Conservation (phyloP, 2,329 filamentous ascomycete genomes). For the Aureobasidium leucospermi region DNA sequence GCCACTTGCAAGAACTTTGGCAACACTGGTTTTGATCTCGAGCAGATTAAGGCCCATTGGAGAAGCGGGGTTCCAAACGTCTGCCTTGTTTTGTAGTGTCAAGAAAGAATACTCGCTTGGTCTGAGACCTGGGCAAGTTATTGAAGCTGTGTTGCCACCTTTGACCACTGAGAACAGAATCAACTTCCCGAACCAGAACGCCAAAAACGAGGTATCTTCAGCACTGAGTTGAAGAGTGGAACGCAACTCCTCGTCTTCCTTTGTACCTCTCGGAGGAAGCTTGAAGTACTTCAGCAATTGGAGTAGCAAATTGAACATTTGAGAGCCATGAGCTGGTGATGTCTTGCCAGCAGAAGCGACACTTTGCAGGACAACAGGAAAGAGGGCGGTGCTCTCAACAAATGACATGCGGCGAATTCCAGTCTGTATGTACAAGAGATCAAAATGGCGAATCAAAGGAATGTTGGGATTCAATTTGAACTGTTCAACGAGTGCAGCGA, state of each 20-base stretch:
- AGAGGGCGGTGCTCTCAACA: slow-evolving; percentile 59
- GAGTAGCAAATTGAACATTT: slow-evolving; percentile 76
- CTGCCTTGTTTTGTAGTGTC: slow-evolving; percentile 57
- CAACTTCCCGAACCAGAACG: slow-evolving; percentile 68
- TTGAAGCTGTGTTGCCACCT: slow-evolving; percentile 24
- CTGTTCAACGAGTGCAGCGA: slow-evolving; percentile 76
- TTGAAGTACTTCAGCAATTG: slow-evolving; percentile 64
- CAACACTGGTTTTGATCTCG: slow-evolving; percentile 61
- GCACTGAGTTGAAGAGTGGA: slow-evolving; percentile 58
- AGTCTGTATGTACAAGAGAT: slow-evolving; percentile 82
- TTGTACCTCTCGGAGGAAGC: slow-evolving; percentile 68
- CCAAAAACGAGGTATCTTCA: slow-evolving; percentile 66
- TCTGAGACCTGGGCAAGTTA: slow-evolving; percentile 54
- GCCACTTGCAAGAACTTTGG: slow-evolving; percentile 71
- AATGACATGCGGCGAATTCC: slow-evolving; percentile 58
- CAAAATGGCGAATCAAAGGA: slow-evolving; percentile 75
- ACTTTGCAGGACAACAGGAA: slow-evolving; percentile 63
- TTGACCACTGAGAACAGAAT: slow-evolving; percentile 53
- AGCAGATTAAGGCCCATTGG: slow-evolving; percentile 58
- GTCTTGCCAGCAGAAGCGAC: slow-evolving; percentile 51
- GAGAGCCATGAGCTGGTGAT: slow-evolving; percentile 37
- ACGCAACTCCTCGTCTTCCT: slow-evolving; percentile 66
- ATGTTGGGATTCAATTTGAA: slow-evolving; percentile 69
- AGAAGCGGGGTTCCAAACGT: slow-evolving; percentile 57
- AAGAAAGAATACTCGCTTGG: slow-evolving; percentile 62